These are phyloP conservation scores for Entonaema liquescens DNA, from an alignment of 495 filamentous ascomycete genomes.

Conservation along the genomic window DNA sequence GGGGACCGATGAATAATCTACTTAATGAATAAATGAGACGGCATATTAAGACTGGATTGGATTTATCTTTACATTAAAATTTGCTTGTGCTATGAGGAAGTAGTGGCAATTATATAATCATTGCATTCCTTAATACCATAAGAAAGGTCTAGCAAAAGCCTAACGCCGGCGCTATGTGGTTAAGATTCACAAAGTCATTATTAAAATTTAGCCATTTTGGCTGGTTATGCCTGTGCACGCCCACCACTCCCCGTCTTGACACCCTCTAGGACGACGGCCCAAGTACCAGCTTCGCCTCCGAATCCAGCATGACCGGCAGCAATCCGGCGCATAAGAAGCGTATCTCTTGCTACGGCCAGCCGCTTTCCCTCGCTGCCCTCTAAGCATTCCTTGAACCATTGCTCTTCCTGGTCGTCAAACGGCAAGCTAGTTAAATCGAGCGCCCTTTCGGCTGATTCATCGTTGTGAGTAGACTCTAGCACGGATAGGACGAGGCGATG, in stretches of 20 bases:
- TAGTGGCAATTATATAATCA: no score
- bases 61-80: background rate
- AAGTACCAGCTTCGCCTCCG: slow-evolving; percentile 39
- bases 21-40: no score
- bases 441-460: slow-evolving; percentile 61
- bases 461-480: slow-evolving; percentile 56
- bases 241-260: slow-evolving; percentile 47
- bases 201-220: background rate
- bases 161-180: slow-evolving; percentile 46
- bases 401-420: slow-evolving; percentile 71
- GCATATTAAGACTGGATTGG: background rate
- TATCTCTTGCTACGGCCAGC: slow-evolving; percentile 70
- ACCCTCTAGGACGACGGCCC: slow-evolving; percentile 47
- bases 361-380: slow-evolving; percentile 67
- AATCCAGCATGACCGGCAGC: slow-evolving; percentile 32
- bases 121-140: background rate
- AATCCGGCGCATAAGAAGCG: slow-evolving; percentile 68
- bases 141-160: slow-evolving; percentile 14
- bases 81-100: no score
- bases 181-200: slow-evolving; percentile 21
- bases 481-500: slow-evolving; percentile 72
- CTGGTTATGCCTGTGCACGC: slow-evolving; percentile 29
- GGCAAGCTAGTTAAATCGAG: slow-evolving; percentile 77
- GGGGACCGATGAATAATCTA: no score
- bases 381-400: slow-evolving; percentile 74